Evolutionary conservation across 768 basidiomycete species (phyloP).

Genomic region (Kwoniella dejecticola): DNA sequence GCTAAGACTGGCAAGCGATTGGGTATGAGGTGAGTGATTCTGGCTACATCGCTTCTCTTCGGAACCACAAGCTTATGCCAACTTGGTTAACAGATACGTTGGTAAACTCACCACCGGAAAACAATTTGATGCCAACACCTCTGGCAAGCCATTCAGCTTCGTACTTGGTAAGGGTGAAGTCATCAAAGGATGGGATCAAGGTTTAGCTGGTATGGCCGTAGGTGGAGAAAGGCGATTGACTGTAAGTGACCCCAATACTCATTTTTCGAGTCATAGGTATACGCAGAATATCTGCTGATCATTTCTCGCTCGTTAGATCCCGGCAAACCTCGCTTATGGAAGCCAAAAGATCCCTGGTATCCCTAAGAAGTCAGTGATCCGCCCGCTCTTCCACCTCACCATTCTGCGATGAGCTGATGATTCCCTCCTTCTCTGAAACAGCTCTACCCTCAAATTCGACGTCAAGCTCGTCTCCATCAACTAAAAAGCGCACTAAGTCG

Average conservation of each 20-base stretch:
- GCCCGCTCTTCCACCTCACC: not conserved
- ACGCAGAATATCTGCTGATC: no score
- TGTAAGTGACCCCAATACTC: no score
- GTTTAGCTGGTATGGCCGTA: conserved; percentile 86
- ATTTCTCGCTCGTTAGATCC: conserved; percentile 36
- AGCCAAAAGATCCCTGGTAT: conserved; percentile 65
- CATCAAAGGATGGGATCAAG: conserved; percentile 82
- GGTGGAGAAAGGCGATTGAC: conserved; percentile 78
- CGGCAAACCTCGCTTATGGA: conserved; percentile 61
- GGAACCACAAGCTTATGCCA: no score
- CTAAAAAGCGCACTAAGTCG: conserved; percentile 14
- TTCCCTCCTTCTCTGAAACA: conserved; percentile 20
- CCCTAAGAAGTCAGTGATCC: conserved; percentile 61
- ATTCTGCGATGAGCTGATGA: conserved; percentile 8
- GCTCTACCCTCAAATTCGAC: conserved; percentile 77
- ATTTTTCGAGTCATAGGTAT: no score
- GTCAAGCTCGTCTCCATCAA: conserved; percentile 53
- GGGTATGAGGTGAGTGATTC: conserved; percentile 64
- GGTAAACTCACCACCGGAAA: conserved; percentile 84
- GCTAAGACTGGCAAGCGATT: conserved; percentile 84
- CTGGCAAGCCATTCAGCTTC: conserved; percentile 67
- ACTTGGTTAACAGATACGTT: conserved; percentile 77
- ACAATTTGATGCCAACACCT: conserved; percentile 65
- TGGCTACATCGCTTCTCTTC: not conserved
- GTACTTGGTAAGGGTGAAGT: conserved; percentile 83